These are phyloP conservation scores for Wickerhamiella kurtzmanii DNA, from an alignment of 805 yeast species.

Conservation along the genomic window DNA sequence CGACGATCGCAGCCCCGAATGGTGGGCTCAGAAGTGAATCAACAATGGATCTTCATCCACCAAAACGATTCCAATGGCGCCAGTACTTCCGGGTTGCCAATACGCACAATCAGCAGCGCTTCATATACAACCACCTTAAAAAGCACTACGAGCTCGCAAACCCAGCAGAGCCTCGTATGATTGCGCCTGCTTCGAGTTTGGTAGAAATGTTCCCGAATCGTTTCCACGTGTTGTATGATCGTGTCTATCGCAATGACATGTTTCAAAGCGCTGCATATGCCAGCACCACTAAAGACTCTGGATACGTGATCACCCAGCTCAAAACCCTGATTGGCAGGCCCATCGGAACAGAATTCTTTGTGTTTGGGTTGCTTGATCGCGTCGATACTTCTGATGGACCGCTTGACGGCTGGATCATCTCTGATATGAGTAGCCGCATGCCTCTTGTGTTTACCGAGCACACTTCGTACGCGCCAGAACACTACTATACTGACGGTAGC, in stretches of 20 bases:
- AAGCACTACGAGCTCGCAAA: slow-evolving; percentile 40
- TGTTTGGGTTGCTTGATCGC: slow-evolving; percentile 54
- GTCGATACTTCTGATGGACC: slow-evolving; percentile 36
- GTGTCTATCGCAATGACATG: slow-evolving; percentile 60
- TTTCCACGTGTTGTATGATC: slow-evolving; percentile 50
- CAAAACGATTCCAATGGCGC: slow-evolving; percentile 41
- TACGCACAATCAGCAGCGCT: slow-evolving; percentile 37
- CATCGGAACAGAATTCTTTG: slow-evolving; percentile 49
- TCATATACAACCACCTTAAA: slow-evolving; percentile 24
- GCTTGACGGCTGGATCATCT: slow-evolving; percentile 55
- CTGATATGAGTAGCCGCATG: slow-evolving; percentile 68
- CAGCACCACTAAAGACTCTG: slow-evolving; percentile 1
- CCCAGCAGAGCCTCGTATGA: slow-evolving; percentile 11
- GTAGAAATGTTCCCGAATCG: slow-evolving; percentile 30
- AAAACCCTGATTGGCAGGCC: slow-evolving; percentile 80
- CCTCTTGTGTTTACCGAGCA: slow-evolving; percentile 45
- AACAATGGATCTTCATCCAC: not conserved
- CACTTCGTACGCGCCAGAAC: slow-evolving; percentile 46
- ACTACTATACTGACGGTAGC: slow-evolving; percentile 60
- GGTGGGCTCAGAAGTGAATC: no score
- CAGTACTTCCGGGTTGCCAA: slow-evolving; percentile 58
- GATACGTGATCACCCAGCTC: slow-evolving; percentile 44
- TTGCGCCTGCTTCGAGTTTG: slow-evolving; percentile 18
- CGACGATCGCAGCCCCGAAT: not conserved
- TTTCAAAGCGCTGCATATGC: slow-evolving; percentile 34